A percentile compares a stretch with the other conserved stretches of the same genome.
phyloP scores from a whole-genome alignment of 2,329 filamentous ascomycete genomes.

The Cordyceps fumosorosea region DNA sequence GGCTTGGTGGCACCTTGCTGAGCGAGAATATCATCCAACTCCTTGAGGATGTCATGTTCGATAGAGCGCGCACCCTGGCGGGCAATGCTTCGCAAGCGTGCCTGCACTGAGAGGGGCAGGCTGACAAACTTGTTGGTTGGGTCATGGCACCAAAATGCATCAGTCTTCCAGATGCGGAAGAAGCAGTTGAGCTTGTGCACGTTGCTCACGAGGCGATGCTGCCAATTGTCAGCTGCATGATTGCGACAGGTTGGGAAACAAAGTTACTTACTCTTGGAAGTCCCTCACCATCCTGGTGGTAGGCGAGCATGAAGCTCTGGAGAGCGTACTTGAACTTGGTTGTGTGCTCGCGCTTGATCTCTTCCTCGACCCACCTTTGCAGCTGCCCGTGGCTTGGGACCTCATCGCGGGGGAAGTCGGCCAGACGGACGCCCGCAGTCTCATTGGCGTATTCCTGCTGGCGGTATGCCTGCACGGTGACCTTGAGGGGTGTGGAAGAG shows the following conservation, averaged over 20 bases:
- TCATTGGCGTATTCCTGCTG: conserved; percentile 26
- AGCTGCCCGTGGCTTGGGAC: conserved; percentile 30
- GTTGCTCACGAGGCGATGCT: conserved; percentile 36
- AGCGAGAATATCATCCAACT: conserved; percentile 32
- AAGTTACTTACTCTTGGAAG: conserved; percentile 33
- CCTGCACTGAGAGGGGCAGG: conserved; percentile 34
- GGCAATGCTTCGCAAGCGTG: conserved; percentile 34
- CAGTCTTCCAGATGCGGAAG: conserved; percentile 42
- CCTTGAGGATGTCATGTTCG: conserved; percentile 34
- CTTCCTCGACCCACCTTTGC: conserved; percentile 31
- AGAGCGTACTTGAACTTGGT: conserved; percentile 27
- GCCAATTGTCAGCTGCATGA: background rate
- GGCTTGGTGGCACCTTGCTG: conserved; percentile 33
- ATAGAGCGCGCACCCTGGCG: conserved; percentile 29
- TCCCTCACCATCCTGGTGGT: conserved; percentile 28
- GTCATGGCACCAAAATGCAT: conserved; percentile 35
- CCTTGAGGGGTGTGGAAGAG: conserved; percentile 33
- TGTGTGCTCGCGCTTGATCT: conserved; percentile 29
- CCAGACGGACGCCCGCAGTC: conserved; percentile 25
- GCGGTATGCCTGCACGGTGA: conserved; percentile 32
- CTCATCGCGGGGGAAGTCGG: conserved; percentile 30
- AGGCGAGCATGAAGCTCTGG: conserved; percentile 32
- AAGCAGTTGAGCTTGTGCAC: conserved; percentile 43
- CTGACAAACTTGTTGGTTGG: conserved; percentile 30
- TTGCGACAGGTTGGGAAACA: background rate